Conservation (phyloP, 192 early-diverging fungal species). For the Backusella australiensis region DNA sequence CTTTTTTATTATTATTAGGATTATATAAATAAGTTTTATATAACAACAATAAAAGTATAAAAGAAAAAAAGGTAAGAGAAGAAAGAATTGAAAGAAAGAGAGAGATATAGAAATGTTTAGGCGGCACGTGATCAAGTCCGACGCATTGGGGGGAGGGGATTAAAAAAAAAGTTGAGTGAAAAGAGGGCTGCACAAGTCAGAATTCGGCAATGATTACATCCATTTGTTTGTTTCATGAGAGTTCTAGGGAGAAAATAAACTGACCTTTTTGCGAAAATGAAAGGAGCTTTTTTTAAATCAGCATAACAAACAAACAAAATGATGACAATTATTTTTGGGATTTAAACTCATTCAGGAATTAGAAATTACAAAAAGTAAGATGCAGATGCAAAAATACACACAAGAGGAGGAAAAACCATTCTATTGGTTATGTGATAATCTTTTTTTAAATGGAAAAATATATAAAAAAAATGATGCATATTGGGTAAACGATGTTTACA, state of each 20-base stretch:
- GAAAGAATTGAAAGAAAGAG: not conserved
- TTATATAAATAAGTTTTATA: not conserved
- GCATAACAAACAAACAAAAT: not conserved
- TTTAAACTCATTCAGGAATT: not conserved
- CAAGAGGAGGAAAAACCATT: not conserved
- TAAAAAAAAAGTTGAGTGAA: not conserved
- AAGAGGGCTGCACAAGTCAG: not conserved
- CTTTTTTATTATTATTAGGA: not conserved
- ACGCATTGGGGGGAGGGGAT: not conserved
- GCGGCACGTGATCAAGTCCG: not conserved
- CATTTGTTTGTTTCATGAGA: not conserved
- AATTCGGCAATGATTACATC: slow-evolving; percentile 4
- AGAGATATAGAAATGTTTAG: not conserved
- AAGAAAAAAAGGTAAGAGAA: not conserved
- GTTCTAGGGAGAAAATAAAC: not conserved
- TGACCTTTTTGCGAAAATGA: not conserved
- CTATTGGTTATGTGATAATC: not conserved
- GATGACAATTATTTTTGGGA: not conserved
- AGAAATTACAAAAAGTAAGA: not conserved
- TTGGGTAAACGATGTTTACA: not conserved
- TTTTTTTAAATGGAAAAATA: not conserved
- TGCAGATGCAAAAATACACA: not conserved
- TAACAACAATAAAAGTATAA: not conserved
- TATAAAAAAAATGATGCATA: slow-evolving; percentile 4
- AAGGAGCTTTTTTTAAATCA: slow-evolving; percentile 4